A percentile compares a stretch with the other conserved stretches of the same genome.
Conservation (phyloP, 352 stramenopile genomes). For the Pythium myriotylum region DNA sequence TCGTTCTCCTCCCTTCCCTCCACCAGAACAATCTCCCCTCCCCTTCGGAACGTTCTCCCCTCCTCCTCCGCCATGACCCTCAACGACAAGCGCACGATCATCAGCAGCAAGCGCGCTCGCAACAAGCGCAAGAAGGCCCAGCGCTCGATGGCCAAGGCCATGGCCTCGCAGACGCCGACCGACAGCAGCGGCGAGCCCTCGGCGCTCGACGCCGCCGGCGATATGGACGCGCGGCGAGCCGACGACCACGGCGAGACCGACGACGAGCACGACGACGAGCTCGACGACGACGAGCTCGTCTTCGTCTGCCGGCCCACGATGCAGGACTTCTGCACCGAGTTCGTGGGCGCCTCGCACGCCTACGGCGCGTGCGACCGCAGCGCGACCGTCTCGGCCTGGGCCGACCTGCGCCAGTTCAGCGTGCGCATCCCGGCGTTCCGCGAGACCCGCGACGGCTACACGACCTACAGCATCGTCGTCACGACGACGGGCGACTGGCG, state of each 20-base stretch:
- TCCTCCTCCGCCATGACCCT: not conserved
- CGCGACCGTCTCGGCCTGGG: constrained; percentile 8
- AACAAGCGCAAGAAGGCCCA: constrained; percentile 59
- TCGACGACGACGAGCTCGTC: constrained; percentile 67
- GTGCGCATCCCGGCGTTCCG: constrained; percentile 60
- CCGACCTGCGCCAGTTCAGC: constrained; percentile 43
- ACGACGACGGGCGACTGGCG: constrained; percentile 37
- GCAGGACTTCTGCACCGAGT: constrained; percentile 71
- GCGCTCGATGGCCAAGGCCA: constrained; percentile 32
- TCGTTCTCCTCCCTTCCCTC: not conserved
- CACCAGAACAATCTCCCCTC: not conserved
- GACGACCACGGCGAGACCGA: constrained; percentile 10
- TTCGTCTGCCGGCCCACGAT: constrained; percentile 59
- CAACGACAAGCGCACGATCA: constrained; percentile 63
- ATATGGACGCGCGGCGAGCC: not conserved
- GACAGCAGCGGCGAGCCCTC: constrained; percentile 24
- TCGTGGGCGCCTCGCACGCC: constrained; percentile 33
- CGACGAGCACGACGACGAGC: constrained; percentile 30
- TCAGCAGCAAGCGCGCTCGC: constrained; percentile 63
- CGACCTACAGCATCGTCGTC: constrained; percentile 61
- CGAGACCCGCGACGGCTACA: constrained; percentile 66
- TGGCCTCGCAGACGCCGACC: constrained; percentile 7
- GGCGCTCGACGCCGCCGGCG: not conserved
- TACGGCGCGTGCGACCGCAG: constrained; percentile 11
- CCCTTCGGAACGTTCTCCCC: no score